Percentiles rank a stretch among this genome's conserved stretches.
phyloP scores from a whole-genome alignment of 1,139 yeast genomes.

The Suzukiozyma palmioleophila region DNA sequence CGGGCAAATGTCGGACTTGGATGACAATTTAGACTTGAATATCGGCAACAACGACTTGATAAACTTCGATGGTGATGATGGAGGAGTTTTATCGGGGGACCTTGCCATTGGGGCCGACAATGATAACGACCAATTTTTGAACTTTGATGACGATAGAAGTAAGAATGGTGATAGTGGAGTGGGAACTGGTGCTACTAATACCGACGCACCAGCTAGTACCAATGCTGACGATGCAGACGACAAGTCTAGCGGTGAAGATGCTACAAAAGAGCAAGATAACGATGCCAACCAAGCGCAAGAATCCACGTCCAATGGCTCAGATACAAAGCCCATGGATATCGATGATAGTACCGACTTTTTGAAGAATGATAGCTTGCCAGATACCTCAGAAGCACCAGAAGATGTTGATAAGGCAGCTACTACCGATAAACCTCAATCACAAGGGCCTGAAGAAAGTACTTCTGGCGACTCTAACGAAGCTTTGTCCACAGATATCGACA shows the following conservation, averaged over 20 bases:
- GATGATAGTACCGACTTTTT: neutral
- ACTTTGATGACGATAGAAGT: constrained; percentile 5
- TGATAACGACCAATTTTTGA: constrained; percentile 2
- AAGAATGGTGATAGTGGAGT: constrained; percentile 1
- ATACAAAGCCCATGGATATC: constrained; percentile 2
- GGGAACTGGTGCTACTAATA: neutral
- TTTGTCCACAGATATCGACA: neutral
- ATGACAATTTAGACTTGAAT: constrained; percentile 1
- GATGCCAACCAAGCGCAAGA: constrained; percentile 16
- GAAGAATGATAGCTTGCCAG: neutral
- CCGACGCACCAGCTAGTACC: no score
- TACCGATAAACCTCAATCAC: neutral
- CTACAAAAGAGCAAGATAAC: constrained; percentile 24
- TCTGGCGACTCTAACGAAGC: neutral
- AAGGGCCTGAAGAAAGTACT: neutral
- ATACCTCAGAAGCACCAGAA: neutral
- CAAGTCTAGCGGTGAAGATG: constrained; percentile 18
- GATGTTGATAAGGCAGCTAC: neutral
- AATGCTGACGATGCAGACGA: neutral
- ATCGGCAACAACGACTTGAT: neutral
- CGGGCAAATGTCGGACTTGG: constrained; percentile 3
- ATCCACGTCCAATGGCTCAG: neutral
- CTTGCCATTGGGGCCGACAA: neutral
- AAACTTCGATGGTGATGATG: constrained; percentile 2
- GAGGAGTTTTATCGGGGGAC: neutral